Base-by-base conservation (phyloP, 345 rosid species). In the Hibiscus mutabilis region DNA sequence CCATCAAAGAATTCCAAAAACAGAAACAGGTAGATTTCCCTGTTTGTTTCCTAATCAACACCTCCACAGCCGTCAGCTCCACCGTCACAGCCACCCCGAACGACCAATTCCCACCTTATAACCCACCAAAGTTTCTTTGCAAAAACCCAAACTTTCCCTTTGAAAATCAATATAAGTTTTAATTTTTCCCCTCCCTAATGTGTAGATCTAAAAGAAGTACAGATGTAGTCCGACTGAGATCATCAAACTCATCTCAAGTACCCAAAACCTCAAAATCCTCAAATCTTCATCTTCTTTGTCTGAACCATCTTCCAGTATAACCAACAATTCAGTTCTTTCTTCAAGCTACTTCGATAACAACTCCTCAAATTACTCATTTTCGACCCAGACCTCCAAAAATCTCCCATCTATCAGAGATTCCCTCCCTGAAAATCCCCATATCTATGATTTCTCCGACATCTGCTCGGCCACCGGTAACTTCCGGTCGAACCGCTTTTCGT, bases 391-490 rank as follows among this genome's bases (percentile, higher is more conserved):
- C 60, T 76, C 79, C 40, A 67, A 27, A 67, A 27, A 35, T 2
- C 76, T 75, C 57, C 67, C 77, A 19, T 62, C 19, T 70, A 58
- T 77, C 18, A 70, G 35, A 73, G 77, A 72, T 35, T 74, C 81
- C 15, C 57, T 82, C 40, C 78, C 81, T 31, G 79, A 79, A n/a
- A 79, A 37, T 27, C 77, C 85, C 15, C 72, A 73, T 56, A 70
- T 82, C 59, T 82, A 79, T 65, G 57, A 66, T 35, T 79, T 77
- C 71, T 21, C 76, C 6, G 78, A 79, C 22, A 77, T 82, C 29
- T 24, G 68, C 47, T 67, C 66, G 1, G 85, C 85, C 44, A 79
- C 85, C 1, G 59, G 52, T 56, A 79, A 79, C 60, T 82, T 82
- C 53, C 33, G 67, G 1, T 60, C 69, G 5, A 73, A 77, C 24